These are phyloP conservation scores for Ensete ventricosum DNA, from an alignment of 176 grass and related monocot genomes.

Conservation along the genomic window DNA sequence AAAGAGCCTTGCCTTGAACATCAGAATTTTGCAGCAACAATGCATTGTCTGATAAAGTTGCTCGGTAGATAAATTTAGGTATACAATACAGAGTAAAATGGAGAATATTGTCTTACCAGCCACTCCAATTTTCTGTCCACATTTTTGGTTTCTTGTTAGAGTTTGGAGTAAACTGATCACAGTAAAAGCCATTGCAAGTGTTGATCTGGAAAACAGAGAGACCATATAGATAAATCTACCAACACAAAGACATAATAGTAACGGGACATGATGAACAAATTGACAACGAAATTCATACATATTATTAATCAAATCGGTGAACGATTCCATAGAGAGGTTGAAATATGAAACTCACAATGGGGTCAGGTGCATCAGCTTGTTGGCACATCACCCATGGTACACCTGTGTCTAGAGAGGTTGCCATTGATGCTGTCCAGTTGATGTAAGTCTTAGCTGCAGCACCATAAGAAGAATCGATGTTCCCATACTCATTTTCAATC, in stretches of 20 bases:
- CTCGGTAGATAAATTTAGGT: neutral
- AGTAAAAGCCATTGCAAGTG: conserved; percentile 99
- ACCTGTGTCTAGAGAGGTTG: conserved; percentile 78
- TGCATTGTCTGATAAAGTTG: neutral
- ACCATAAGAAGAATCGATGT: conserved; percentile 54
- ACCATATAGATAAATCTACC: neutral
- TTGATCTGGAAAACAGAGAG: conserved; percentile 54
- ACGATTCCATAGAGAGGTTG: neutral
- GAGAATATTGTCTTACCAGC: conserved; percentile 34
- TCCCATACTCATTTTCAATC: conserved; percentile 98
- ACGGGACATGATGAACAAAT: neutral
- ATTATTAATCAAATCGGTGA: neutral
- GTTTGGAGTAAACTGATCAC: conserved; percentile 85
- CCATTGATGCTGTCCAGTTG: conserved; percentile 89
- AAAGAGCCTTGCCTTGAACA: neutral
- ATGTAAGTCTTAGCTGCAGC: conserved; percentile 59
- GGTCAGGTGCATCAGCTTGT: conserved; percentile 77
- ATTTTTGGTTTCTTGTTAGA: conserved; percentile 71
- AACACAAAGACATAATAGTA: neutral
- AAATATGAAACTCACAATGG: conserved; percentile 39
- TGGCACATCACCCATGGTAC: conserved; percentile 99
- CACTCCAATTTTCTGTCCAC: conserved; percentile 95
- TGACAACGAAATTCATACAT: too few relatives aligned
- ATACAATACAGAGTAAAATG: neutral
- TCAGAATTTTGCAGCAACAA: neutral